phyloP scores from a whole-genome alignment of 2,329 filamentous ascomycete species.

The Hymenoscyphus scutula region DNA sequence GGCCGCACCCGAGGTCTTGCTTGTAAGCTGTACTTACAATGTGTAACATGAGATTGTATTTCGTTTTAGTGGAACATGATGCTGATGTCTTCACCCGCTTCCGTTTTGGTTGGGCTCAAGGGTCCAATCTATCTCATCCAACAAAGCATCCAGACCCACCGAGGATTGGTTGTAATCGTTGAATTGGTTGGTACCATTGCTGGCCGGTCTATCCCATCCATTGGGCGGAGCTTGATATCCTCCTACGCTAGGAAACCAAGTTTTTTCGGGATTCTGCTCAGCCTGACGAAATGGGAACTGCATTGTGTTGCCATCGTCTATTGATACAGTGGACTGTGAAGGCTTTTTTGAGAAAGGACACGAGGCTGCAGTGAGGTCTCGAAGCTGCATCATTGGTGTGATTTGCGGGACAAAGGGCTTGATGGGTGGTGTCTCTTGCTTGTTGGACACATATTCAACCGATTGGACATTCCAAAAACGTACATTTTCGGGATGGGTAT shows the following conservation, averaged over 20 bases:
- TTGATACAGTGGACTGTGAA: not conserved
- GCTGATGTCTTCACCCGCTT: not conserved
- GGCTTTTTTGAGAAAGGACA: not conserved
- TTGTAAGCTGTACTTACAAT: too few relatives aligned
- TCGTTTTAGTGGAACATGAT: not conserved
- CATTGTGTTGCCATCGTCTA: slow-evolving; percentile 5
- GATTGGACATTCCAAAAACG: not conserved
- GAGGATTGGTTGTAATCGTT: not conserved
- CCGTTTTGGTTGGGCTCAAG: not conserved
- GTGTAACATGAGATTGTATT: too few relatives aligned
- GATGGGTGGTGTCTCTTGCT: not conserved
- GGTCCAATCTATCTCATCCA: slow-evolving; percentile 3
- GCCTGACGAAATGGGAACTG: slow-evolving; percentile 18
- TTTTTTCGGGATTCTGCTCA: not conserved
- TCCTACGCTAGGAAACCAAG: not conserved
- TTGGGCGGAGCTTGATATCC: not conserved
- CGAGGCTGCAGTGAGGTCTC: not conserved
- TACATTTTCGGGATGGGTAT: not conserved
- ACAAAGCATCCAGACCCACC: not conserved
- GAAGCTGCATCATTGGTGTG: not conserved
- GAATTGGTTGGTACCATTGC: not conserved
- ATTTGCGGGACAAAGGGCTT: not conserved
- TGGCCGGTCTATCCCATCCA: not conserved
- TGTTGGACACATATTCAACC: not conserved
- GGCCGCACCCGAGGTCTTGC: too few relatives aligned